These are phyloP conservation scores for Prototheca wickerhamii DNA, from an alignment of 163 green algal species.

Conservation along the genomic window DNA sequence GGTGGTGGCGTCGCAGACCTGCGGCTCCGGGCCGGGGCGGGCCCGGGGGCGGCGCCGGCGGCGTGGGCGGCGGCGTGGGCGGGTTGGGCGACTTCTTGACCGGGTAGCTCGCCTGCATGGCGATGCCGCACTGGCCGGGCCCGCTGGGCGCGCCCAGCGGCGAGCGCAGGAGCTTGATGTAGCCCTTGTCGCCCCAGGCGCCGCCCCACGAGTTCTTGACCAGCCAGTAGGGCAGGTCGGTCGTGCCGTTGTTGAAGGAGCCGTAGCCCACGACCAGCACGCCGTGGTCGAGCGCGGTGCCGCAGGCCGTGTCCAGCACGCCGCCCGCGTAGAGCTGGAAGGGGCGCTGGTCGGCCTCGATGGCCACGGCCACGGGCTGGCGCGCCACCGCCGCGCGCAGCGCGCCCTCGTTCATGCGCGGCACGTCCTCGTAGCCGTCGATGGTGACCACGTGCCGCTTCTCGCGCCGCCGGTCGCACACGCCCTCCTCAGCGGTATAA, in stretches of 20 bases:
- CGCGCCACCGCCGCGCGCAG: constrained; percentile 49
- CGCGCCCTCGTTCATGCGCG: constrained; percentile 42
- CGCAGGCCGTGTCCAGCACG: constrained; percentile 74
- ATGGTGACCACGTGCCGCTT: constrained; percentile 63
- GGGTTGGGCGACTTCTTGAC: constrained; percentile 60
- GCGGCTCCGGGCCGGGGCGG: constrained; percentile 34
- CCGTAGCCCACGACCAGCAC: constrained; percentile 72
- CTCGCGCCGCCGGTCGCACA: constrained; percentile 45
- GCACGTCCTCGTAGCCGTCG: constrained; percentile 70
- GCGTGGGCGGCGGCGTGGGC: constrained; percentile 29
- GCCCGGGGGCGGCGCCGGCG: constrained; percentile 37
- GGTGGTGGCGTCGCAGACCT: constrained; percentile 43
- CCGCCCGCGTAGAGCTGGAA: constrained; percentile 92
- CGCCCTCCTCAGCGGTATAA: constrained; percentile 45
- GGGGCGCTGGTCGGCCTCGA: constrained; percentile 70
- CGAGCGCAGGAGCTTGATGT: constrained; percentile 35
- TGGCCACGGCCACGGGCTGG: constrained; percentile 81
- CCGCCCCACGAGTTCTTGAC: constrained; percentile 79
- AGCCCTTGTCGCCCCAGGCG: constrained; percentile 49
- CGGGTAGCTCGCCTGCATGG: constrained; percentile 63
- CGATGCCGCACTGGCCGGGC: constrained; percentile 68
- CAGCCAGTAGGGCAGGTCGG: constrained; percentile 65
- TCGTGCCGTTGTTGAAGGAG: constrained; percentile 37
- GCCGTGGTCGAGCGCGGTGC: constrained; percentile 70
- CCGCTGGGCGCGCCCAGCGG: constrained; percentile 4